Evolutionary conservation across 2,329 filamentous ascomycete species (phyloP).

Genomic region (Penicillium corylophilum): DNA sequence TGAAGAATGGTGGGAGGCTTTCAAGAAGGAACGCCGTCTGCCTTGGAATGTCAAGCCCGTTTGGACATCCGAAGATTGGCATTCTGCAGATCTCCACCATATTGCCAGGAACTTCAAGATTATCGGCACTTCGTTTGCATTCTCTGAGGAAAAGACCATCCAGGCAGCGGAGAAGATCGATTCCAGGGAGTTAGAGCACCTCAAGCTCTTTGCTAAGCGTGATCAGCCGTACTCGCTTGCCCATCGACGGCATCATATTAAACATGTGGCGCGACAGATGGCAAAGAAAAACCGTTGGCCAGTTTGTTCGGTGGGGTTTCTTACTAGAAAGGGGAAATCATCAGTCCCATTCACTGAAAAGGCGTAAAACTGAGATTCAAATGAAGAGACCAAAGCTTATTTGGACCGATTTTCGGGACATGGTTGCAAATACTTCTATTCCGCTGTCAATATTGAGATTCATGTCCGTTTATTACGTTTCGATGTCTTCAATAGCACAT

Average conservation of each 20-base stretch:
- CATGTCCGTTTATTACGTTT: background rate
- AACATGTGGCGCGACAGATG: constrained; percentile 15
- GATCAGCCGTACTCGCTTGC: constrained; percentile 18
- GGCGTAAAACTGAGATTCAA: background rate
- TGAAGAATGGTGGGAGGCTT: constrained; percentile 22
- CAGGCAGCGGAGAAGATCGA: constrained; percentile 7
- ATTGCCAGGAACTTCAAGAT: constrained; percentile 21
- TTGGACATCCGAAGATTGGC: constrained; percentile 19
- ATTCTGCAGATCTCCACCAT: constrained; percentile 20
- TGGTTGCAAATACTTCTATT: background rate
- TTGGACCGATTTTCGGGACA: background rate
- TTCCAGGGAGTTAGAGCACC: background rate
- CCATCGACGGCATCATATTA: constrained; percentile 20
- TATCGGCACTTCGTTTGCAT: constrained; percentile 24
- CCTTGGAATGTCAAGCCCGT: constrained; percentile 19
- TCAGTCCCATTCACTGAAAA: background rate
- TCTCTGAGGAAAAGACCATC: constrained; percentile 16
- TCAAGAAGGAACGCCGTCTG: constrained; percentile 20
- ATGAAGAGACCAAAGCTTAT: background rate
- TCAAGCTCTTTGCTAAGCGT: constrained; percentile 21
- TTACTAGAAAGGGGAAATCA: constrained; percentile 19
- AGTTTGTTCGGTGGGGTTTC: constrained; percentile 6
- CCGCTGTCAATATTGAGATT: background rate
- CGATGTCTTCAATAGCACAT: background rate
- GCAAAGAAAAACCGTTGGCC: constrained; percentile 18